These are phyloP conservation scores for Myriosclerotinia duriaeana DNA, from an alignment of 2,329 filamentous ascomycete genomes.

Conservation along the genomic window DNA sequence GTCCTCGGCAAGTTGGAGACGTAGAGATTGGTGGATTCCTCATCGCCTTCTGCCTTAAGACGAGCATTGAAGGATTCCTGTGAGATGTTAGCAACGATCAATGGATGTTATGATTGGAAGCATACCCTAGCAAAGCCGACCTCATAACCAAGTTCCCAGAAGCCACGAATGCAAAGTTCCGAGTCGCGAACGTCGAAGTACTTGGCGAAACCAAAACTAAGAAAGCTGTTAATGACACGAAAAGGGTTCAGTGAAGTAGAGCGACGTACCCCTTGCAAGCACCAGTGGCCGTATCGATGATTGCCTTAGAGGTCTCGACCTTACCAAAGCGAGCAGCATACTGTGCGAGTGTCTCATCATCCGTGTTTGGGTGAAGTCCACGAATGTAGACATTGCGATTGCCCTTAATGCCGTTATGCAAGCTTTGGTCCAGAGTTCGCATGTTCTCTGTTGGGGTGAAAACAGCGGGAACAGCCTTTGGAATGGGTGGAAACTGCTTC, in stretches of 20 bases:
- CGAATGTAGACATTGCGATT: constrained; percentile 99
- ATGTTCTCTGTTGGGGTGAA: constrained; percentile 81
- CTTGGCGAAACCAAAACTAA: constrained; percentile 95
- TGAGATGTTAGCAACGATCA: constrained; percentile 32
- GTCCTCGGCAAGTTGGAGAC: constrained; percentile 94
- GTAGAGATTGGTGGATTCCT: constrained; percentile 89
- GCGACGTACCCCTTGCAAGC: constrained; percentile 86
- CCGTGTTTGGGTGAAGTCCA: constrained; percentile 90
- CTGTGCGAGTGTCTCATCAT: constrained; percentile 79
- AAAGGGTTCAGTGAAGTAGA: neutral
- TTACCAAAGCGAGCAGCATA: constrained; percentile 88
- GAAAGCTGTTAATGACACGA: constrained; percentile 17
- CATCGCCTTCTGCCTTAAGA: constrained; percentile 93
- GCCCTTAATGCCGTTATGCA: constrained; percentile 86
- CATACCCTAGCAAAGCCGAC: constrained; percentile 91
- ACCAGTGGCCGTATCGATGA: constrained; percentile 90
- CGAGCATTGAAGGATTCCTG: constrained; percentile 98
- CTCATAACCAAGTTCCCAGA: constrained; percentile 92
- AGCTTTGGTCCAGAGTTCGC: constrained; percentile 88
- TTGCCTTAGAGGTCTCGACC: constrained; percentile 96
- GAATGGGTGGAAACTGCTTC: constrained; percentile 77
- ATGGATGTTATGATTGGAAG: constrained; percentile 27
- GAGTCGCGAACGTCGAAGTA: constrained; percentile 85
- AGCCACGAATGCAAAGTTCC: constrained; percentile 93
- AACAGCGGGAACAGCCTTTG: constrained; percentile 83